Evolutionary conservation across 305 asterid genomes (phyloP).

Genomic region (Solanum aculeatissimum): DNA sequence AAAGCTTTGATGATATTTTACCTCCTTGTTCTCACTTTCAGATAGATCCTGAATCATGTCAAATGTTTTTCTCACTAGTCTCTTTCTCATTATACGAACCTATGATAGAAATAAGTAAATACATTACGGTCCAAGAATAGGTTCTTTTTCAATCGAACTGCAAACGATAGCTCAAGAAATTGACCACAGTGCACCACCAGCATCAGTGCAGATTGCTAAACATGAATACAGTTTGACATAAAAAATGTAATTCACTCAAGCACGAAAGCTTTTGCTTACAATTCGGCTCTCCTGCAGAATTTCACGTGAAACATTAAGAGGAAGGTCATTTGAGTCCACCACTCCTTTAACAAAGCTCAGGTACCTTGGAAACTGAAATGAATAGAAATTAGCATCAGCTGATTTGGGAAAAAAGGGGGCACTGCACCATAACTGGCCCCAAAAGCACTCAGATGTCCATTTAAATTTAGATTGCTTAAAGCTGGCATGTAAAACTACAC

Average conservation of each 20-base stretch:
- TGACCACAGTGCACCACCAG: neutral
- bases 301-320: slow-evolving; percentile 96
- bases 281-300: slow-evolving; percentile 98
- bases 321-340: slow-evolving; percentile 96
- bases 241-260: neutral
- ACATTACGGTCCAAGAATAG: neutral
- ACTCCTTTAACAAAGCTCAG: slow-evolving; percentile 97
- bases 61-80: slow-evolving; percentile 91
- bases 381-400: slow-evolving; percentile 7
- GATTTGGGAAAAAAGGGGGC: neutral
- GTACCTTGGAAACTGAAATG: slow-evolving; percentile 90
- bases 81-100: slow-evolving; percentile 96
- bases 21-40: slow-evolving; percentile 91
- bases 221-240: neutral
- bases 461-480: neutral
- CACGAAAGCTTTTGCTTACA: slow-evolving; percentile 32
- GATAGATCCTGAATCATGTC: slow-evolving; percentile 98
- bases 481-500: neutral
- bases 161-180: neutral
- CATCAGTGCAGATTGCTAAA: neutral
- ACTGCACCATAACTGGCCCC: neutral
- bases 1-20: neutral
- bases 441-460: neutral
- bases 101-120: slow-evolving; percentile 5
- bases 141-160: neutral